phyloP scores from a whole-genome alignment of 1,139 yeast genomes.

The Schizosaccharomyces versatilis region DNA sequence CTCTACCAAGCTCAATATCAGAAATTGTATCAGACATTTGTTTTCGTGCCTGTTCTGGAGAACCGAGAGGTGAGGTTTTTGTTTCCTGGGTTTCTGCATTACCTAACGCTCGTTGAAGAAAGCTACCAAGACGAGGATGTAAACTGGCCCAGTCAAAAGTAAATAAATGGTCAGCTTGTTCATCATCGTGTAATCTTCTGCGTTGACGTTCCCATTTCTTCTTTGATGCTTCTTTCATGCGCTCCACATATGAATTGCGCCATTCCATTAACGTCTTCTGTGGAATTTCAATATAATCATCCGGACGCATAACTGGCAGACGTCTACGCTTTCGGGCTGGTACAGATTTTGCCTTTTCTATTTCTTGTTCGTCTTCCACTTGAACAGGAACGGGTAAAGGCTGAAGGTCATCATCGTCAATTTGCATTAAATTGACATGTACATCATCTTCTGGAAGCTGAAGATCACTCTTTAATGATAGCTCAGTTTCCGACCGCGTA shows the following conservation, averaged over 20 bases:
- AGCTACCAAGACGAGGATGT: neutral
- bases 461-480: no score
- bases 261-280: neutral
- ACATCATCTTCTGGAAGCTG: no score
- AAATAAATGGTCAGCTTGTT: no score
- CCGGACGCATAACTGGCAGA: neutral
- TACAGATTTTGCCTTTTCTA: neutral
- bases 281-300: neutral
- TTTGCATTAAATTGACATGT: no score
- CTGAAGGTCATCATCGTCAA: neutral
- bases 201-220: neutral
- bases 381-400: slow-evolving; percentile 1
- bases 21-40: neutral
- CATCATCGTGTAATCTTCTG: no score
- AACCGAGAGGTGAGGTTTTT: no score
- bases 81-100: no score
- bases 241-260: neutral
- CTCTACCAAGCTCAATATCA: neutral
- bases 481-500: no score
- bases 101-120: no score
- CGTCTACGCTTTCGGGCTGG: neutral
- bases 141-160: neutral
- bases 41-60: no score
- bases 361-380: neutral
- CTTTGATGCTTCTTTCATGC: neutral